Conservation (phyloP, 1,284 basidiomycete genomes). For the Apiotrichum mycotoxinovorans region DNA sequence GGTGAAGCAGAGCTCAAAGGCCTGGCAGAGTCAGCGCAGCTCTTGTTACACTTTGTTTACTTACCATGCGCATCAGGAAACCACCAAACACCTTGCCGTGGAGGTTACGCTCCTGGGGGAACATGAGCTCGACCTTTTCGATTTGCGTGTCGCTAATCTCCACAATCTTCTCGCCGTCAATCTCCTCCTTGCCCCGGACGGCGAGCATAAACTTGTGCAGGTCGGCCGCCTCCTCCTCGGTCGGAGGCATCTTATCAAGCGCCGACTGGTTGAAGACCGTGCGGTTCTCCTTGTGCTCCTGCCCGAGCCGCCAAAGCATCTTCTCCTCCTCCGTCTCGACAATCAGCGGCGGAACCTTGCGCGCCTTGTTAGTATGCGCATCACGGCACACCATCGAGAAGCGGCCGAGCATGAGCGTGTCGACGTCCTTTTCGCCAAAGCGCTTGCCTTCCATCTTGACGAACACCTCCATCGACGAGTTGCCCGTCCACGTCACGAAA, state of each 20-base stretch:
- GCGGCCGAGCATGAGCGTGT: conserved; percentile 55
- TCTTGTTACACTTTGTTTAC: conserved; percentile 1
- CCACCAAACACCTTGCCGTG: conserved; percentile 79
- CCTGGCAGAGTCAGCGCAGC: conserved; percentile 5
- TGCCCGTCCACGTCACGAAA: conserved; percentile 73
- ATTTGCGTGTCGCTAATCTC: conserved; percentile 44
- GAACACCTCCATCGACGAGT: conserved; percentile 73
- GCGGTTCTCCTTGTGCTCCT: conserved; percentile 61
- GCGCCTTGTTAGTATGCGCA: conserved; percentile 62
- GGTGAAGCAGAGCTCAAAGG: conserved; percentile 64
- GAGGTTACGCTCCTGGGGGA: conserved; percentile 77
- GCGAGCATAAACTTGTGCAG: conserved; percentile 66
- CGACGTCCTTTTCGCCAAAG: conserved; percentile 56
- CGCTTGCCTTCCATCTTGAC: conserved; percentile 70
- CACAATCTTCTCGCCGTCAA: conserved; percentile 40
- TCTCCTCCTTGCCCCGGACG: conserved; percentile 36
- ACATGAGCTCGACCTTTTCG: conserved; percentile 59
- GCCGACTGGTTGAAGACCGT: conserved; percentile 58
- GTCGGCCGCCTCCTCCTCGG: conserved; percentile 61
- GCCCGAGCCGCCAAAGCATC: conserved; percentile 62
- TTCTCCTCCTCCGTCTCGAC: conserved; percentile 63
- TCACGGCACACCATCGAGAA: conserved; percentile 82
- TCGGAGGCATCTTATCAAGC: conserved; percentile 67
- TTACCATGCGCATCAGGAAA: conserved; percentile 61
- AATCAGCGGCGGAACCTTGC: conserved; percentile 63